Base-by-base conservation (phyloP, 1,284 basidiomycete genomes). In the Ustilago nuda region DNA sequence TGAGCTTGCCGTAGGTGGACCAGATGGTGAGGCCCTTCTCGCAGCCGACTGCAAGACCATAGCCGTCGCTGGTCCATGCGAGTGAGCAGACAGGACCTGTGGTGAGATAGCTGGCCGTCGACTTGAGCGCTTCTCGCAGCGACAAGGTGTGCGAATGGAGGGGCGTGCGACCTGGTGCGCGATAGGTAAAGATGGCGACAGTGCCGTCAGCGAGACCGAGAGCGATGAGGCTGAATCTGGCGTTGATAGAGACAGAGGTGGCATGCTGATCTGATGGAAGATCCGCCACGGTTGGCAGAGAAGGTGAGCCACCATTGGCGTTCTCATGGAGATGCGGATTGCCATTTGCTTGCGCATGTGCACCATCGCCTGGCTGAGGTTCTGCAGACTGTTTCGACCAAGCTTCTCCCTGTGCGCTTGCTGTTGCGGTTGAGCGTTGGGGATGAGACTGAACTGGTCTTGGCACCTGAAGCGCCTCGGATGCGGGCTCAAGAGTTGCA, bases 1-100 rank as follows among this genome's bases (percentile, higher is more conserved):
- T 94, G 88, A 85, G 94, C 92, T 69, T 94, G 12, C 97, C 95
- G 32, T 93, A 93, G 36, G 96, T 92, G 83, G 93, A 95, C 88
- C 95, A 94, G 4, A 97, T 89, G 0, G 92, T 93, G 93, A 95
- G 97, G 4, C 94, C 95, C 65, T 90, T 87, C 72, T 91, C 89
- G 92, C 94, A 98, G 0, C 94, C 95, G 0, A 95, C 94, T n/a
- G 95, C 95, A n/a, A 99, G 88, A 1, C 94, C 94, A 86, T 97
- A 94, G 1, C 96, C 97, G 86, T 99, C 97, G 92, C 95, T 94
- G n/a, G 83, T 80, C 80, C 78, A 83, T 7, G 65, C 50, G 85
- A 98, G 89, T 13, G 90, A 87, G 52, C 87, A 90, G 2, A 98
- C 92, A n/a, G 89, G 86, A 0, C 95, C 95, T 1, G 91, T 91